Evolutionary conservation across 2,329 filamentous ascomycete species (phyloP), one percentile per base, ranked within the genome.

Genomic region (Pyricularia sp.): DNA sequence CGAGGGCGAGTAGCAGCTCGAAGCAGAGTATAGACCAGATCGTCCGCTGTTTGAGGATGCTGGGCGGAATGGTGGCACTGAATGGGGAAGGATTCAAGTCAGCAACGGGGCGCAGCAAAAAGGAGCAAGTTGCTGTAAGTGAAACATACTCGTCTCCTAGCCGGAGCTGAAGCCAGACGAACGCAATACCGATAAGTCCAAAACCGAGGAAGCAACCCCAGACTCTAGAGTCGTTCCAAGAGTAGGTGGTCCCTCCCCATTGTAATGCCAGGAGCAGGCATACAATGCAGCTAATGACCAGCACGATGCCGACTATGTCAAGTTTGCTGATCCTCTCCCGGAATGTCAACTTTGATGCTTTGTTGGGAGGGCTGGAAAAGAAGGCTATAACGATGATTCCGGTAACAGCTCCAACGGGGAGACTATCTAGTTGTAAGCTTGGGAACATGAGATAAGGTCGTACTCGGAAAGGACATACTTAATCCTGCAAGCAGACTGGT

Each of bases 341-440:
- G 25, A 31, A 20, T 4, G 55, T 25, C 30, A 30, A 59, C n/a
- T 30, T 20, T 5, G 55, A 10, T 36, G 26, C 58, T 23, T 23
- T 33, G 28, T 68, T 30, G n/a, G 20, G 30, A 14, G 31, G 33
- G 20, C 42, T 63, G 20, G 23, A 58, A 17, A 63, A 30, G 55
- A 64, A 42, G 12, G 50, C 1, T 3, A 68, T n/a, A 23, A 64
- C 11, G 11, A 36, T 26, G 17, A 50, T 17, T 20, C n/a, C 42
- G 20, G 55, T 33, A 23, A 55, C 26, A 9, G 5, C 75, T 14
- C 80, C 81, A 30, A 82, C 55, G 0, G 81, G 81, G 7, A 84
- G 33, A 14, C 33, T 36, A 36, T 36, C 33, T 36, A 14, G 33
- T 36, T 36, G 33, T 36, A 12, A 36, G 33, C 33, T 36, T 17